A percentile compares a stretch with the other conserved stretches of the same genome.
Conservation (phyloP, 768 basidiomycete species). For the Porphyrellus cyaneotinctus region DNA sequence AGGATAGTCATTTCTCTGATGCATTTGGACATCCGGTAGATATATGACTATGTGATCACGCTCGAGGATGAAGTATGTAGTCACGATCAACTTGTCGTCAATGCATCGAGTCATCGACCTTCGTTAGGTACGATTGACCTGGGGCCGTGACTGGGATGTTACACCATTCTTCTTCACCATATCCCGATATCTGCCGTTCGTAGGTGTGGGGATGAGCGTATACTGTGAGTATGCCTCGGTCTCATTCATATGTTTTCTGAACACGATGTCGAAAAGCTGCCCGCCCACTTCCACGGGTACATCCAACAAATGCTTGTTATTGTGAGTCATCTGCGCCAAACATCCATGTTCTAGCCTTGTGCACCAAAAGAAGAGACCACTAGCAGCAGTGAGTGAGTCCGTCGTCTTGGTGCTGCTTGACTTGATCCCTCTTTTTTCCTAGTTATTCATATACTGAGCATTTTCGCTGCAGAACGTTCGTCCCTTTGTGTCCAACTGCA, state of each 20-base stretch:
- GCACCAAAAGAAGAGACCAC: neutral
- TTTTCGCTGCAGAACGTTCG: conserved; percentile 10
- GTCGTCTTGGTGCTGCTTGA: no score
- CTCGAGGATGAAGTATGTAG: no score
- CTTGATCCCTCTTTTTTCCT: neutral
- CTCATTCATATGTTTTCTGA: no score
- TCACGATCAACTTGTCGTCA: no score
- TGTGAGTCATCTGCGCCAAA: no score
- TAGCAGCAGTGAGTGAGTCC: conserved; percentile 1
- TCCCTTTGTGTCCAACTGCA: neutral
- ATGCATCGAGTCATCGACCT: neutral
- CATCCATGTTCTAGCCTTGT: conserved; percentile 1
- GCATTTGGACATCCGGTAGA: no score
- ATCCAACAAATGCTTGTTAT: neutral
- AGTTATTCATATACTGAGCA: conserved; percentile 8
- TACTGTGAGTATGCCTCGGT: neutral
- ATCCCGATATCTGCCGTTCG: conserved; percentile 20
- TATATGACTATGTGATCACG: no score
- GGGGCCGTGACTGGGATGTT: conserved; percentile 13
- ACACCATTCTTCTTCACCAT: conserved; percentile 14
- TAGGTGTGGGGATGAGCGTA: conserved; percentile 10
- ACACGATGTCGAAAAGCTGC: neutral
- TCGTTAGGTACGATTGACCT: conserved; percentile 16
- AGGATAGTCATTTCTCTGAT: neutral
- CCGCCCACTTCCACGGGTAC: conserved; percentile 2